Evolutionary conservation across 495 filamentous ascomycete species (phyloP), one percentile per base, ranked within the genome.

Genomic region (Aspergillus funiculosus): DNA sequence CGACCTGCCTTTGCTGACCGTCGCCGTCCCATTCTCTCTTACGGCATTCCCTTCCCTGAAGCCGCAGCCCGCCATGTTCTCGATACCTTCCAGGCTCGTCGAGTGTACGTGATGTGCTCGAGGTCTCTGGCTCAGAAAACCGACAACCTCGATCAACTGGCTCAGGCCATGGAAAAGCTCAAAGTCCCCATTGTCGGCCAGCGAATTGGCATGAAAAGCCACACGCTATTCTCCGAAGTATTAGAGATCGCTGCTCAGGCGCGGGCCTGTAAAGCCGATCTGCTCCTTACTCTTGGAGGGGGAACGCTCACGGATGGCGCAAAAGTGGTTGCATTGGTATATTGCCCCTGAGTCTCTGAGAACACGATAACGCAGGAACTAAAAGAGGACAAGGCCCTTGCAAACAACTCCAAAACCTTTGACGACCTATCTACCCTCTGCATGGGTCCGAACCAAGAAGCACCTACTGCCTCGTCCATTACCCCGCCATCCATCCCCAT

Each of bases 271-370:
- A 43, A 69, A 7, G 75, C 73, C 1, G 80, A 85, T 66, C 53
- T 74, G 20, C 57, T 84, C 27, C 53, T 85, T 25, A 84, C 80
- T 0, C 61, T 84, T 2, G 81, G 81, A 22, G 81, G 69, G 10
- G 80, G 80, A 0, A 78, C 73, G 25, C 53, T 83, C 50, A 79
- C 78, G 1, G 81, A 85, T 55, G 78, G 63, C 0, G 77, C 78
- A 2, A 84, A 83, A 58, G 67, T 84, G 4, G 61, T 78, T 43
- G 61, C 70, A 4, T 61, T 79, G 24, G 79, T 79, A 58, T 35
- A 65, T 53, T 4, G 32, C 22, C 24, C 17, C 26, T 19, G 1
- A 15, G 5, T 15, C n/a, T 28, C 22, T 4, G 18, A 44, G 36
- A 21, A 10, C 32, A 32, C 43, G 22, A 38, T n/a, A 31, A 21